Evolutionary conservation across 2,329 filamentous ascomycete species (phyloP), one percentile per base, ranked within the genome.

Genomic region (Acrocalymma vagum): DNA sequence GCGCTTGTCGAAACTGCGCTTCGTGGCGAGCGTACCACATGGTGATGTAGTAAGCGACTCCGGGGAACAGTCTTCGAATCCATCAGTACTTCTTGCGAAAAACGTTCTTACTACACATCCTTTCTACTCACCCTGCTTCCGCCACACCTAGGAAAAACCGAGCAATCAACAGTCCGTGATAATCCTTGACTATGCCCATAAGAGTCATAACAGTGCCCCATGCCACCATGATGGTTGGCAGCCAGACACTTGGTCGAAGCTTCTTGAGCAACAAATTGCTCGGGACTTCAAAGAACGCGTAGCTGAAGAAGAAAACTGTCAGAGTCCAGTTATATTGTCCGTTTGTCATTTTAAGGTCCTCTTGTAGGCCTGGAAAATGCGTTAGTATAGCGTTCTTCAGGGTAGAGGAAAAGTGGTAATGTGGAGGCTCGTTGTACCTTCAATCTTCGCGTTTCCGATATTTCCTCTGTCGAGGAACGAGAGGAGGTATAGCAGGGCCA

Each of bases 21-120:
- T 85, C 81, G 27, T 82, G 76, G n/a, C 78, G 71, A 38, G 78
- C 79, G 48, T 85, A 85, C 80, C 82, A 85, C 72, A 82, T 82
- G 2, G 80, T 83, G 10, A 85, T 74, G 44, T 83, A 79, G 56
- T 80, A 83, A 11, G 79, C 55, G 5, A 64, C 60, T 11, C 64
- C 62, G 9, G 65, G 65, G 16, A 69, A 69, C 1, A 70, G 31
- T 3, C 59, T 58, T 14, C 22, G 9, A 1, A 0, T 2, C 2
- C 15, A 28, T 29, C 18, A 38, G 49, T 21, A 53, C 33, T 14
- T 32, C 23, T 25, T 25, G 23, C n/a, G 9, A 8, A 16, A 2
- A 10, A 8, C 21, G 20, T 8, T 33, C 17, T 17, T 16, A 20
- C 10, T 8, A 33, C 29, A 16, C 17, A 22, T 17, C 3, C 9